Conservation (phyloP, 1,284 basidiomycete species). For the Lignosus rhinocerotis region DNA sequence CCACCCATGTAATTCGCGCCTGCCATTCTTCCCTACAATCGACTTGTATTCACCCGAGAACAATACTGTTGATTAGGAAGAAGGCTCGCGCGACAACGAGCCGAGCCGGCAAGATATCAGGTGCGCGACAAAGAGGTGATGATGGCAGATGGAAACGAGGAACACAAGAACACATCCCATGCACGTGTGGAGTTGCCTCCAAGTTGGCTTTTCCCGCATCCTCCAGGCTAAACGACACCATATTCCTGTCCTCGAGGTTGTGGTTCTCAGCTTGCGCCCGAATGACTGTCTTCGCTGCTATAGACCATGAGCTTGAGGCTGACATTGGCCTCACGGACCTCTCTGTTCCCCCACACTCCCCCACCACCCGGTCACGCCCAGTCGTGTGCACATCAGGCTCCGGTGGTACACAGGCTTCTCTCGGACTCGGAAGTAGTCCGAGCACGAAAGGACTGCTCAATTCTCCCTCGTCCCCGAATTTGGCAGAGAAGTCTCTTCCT, state of each 20-base stretch:
- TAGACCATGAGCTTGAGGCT: constrained; percentile 28
- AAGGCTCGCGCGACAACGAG: not conserved
- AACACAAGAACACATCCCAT: constrained; percentile 3
- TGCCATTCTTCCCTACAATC: constrained; percentile 35
- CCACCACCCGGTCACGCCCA: constrained; percentile 10
- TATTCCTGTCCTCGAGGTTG: not conserved
- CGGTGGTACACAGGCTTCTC: not conserved
- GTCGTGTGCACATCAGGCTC: constrained; percentile 16
- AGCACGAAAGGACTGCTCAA: constrained; percentile 22
- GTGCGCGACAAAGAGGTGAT: not conserved
- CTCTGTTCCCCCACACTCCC: constrained; percentile 21
- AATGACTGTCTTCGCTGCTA: constrained; percentile 6
- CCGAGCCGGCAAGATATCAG: not conserved
- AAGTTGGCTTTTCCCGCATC: not conserved
- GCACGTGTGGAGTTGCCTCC: constrained; percentile 4
- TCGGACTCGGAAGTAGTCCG: not conserved
- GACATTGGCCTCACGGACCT: constrained; percentile 35
- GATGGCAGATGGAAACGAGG: constrained; percentile 6
- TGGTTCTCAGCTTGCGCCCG: not conserved
- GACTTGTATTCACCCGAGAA: no score
- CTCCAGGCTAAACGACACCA: no score
- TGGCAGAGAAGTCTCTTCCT: constrained; percentile 25
- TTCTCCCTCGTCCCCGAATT: constrained; percentile 35
- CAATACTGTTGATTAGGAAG: no score
- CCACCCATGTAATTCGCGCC: constrained; percentile 68